A percentile compares a stretch with the other conserved stretches of the same genome.
These are phyloP conservation scores for Clitoria ternatea DNA, from an alignment of 306 rosid species.

Conservation along the genomic window DNA sequence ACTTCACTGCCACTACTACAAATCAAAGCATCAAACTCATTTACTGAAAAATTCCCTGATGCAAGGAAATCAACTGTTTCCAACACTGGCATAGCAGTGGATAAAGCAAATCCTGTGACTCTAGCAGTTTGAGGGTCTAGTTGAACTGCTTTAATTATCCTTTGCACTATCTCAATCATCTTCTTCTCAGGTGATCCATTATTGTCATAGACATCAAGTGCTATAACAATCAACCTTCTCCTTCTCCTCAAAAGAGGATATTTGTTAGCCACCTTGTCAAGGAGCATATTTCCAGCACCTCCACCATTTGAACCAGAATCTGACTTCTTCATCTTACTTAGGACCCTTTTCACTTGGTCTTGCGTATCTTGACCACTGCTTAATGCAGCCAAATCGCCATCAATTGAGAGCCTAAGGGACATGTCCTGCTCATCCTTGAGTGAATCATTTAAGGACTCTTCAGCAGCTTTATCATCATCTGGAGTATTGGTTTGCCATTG, in stretches of 20 bases:
- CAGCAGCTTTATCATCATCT: slow-evolving; percentile 8
- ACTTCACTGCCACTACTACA: slow-evolving; percentile 33
- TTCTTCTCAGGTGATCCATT: slow-evolving; percentile 22
- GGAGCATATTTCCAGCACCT: slow-evolving; percentile 12
- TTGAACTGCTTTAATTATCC: slow-evolving; percentile 25
- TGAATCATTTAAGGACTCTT: slow-evolving; percentile 24
- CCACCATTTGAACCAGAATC: slow-evolving; percentile 12
- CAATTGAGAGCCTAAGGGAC: slow-evolving; percentile 32
- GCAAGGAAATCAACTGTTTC: slow-evolving; percentile 14
- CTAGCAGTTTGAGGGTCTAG: slow-evolving; percentile 25
- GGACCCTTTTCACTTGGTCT: slow-evolving; percentile 25
- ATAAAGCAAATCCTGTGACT: slow-evolving; percentile 24
- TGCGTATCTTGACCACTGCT: slow-evolving; percentile 1
- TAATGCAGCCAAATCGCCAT: slow-evolving; percentile 19
- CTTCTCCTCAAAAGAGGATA: slow-evolving; percentile 27
- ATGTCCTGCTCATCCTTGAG: slow-evolving; percentile 26
- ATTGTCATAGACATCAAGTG: slow-evolving; percentile 13
- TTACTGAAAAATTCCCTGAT: slow-evolving; percentile 12
- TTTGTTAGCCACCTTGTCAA: slow-evolving; percentile 9
- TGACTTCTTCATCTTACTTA: slow-evolving; percentile 25
- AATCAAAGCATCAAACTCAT: slow-evolving; percentile 29
- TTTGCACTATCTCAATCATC: slow-evolving; percentile 15
- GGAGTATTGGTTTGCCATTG: slow-evolving; percentile 29
- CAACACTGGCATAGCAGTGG: slow-evolving; percentile 29
- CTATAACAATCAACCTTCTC: slow-evolving; percentile 25